Base-by-base conservation (phyloP, 2,329 filamentous ascomycete species). In the Ophioceras dolichostomum region DNA sequence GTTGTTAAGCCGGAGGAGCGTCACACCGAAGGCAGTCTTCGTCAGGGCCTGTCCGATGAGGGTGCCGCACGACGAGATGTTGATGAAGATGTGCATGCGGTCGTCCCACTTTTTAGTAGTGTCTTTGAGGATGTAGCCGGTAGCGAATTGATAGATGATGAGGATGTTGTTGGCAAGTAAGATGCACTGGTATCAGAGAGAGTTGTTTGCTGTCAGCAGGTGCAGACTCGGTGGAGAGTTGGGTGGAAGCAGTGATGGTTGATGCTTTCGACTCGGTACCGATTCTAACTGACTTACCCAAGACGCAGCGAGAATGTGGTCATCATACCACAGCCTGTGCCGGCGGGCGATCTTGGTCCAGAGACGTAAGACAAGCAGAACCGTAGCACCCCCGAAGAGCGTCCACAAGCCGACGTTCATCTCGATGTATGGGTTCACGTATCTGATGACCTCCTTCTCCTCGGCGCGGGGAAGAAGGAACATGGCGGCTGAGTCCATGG, bases 61-160 rank as follows among this genome's bases (percentile, higher is more conserved):
- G 10, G 55, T 59, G 24, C 55, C 54, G 43, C 55, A 59, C 2
- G 57, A 58, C 3, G 56, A 56, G 10, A 56, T 49, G 43, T 63
- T 66, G 55, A 70, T 68, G 39, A 71, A 53, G 43, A 70, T 68
- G 46, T 67, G 64, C 66, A 70, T 70, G 38, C 58, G 59, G 42
- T 68, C 64, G 40, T 65, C 61, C 67, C 67, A 71, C 14, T 52
- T 46, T n/a, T 62, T 48, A 1, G 54, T 48, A 5, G 54, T 54
- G 42, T 55, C 44, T 20, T 54, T 37, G 26, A 57, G 50, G 2
- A 67, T 58, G 42, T 70, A 70, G 36, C 65, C 67, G 7, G 60
- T 68, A 6, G 60, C 63, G 39, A 64, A 70, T 40, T 70, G 53
- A 34, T 61, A 43, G 2, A 62, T 48, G 38, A 69, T 69, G 13